Evolutionary conservation across 768 basidiomycete species (phyloP).

Genomic region (Kockovaella imperatae): DNA sequence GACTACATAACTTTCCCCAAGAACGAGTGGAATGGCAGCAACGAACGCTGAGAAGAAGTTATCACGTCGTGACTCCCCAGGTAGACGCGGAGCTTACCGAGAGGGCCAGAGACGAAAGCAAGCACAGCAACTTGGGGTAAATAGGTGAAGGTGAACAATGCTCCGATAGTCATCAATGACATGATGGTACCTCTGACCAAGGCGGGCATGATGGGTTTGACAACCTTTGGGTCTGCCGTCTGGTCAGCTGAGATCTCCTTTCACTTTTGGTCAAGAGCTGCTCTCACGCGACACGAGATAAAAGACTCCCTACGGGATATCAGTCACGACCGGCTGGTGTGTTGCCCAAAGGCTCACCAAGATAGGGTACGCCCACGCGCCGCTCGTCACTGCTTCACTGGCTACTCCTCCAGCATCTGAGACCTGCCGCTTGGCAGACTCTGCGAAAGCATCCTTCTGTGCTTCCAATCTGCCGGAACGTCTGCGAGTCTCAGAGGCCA

Average conservation of each 20-base stretch:
- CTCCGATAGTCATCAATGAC: conserved; percentile 33
- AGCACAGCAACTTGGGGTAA: conserved; percentile 61
- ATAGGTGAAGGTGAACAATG: conserved; percentile 51
- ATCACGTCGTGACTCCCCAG: not conserved
- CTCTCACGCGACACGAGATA: conserved; percentile 34
- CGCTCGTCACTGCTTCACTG: conserved; percentile 35
- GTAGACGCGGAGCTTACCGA: conserved; percentile 45
- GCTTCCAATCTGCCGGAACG: not conserved
- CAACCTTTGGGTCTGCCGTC: conserved; percentile 18
- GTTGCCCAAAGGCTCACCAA: conserved; percentile 16
- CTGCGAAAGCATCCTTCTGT: conserved; percentile 4
- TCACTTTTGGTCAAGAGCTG: not conserved
- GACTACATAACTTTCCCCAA: conserved; percentile 48
- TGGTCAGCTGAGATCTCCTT: not conserved
- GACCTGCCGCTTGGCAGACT: conserved; percentile 33
- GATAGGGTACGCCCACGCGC: conserved; percentile 41
- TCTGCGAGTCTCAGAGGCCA: not conserved
- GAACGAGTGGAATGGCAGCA: conserved; percentile 50
- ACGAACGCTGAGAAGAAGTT: conserved; percentile 46
- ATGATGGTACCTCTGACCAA: conserved; percentile 34
- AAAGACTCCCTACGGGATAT: conserved; percentile 30
- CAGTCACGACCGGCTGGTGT: not conserved
- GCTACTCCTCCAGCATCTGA: conserved; percentile 25
- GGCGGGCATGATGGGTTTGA: conserved; percentile 36
- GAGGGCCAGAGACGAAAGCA: conserved; percentile 57